These are phyloP conservation scores for Pseudomonodictys pantanalensis DNA, from an alignment of 495 filamentous ascomycete species.

Conservation along the genomic window DNA sequence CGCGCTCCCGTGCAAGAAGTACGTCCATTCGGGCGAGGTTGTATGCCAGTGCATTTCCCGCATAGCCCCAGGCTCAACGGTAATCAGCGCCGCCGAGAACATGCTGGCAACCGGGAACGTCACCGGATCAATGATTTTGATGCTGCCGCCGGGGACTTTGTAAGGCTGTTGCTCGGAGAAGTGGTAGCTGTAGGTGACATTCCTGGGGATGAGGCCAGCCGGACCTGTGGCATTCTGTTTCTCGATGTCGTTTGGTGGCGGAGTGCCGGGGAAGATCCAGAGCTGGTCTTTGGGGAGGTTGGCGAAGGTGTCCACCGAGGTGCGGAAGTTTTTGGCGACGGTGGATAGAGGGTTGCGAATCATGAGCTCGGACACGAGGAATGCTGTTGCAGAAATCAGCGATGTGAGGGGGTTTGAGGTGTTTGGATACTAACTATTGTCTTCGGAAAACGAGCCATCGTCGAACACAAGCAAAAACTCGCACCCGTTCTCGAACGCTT, in stretches of 20 bases:
- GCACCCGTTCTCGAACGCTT: slow-evolving; percentile 63
- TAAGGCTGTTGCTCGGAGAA: slow-evolving; percentile 60
- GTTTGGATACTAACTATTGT: no score
- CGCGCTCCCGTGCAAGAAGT: slow-evolving; percentile 65
- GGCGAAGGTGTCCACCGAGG: slow-evolving; percentile 55
- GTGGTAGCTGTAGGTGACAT: slow-evolving; percentile 62
- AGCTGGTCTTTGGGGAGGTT: slow-evolving; percentile 56
- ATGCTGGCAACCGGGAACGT: slow-evolving; percentile 64
- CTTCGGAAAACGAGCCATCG: slow-evolving; percentile 62
- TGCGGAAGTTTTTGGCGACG: slow-evolving; percentile 62
- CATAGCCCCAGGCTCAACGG: slow-evolving; percentile 66
- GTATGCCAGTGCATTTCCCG: slow-evolving; percentile 81
- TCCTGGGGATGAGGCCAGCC: slow-evolving; percentile 56
- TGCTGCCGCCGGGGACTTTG: slow-evolving; percentile 54
- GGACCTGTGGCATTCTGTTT: slow-evolving; percentile 53
- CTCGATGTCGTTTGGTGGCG: slow-evolving; percentile 56
- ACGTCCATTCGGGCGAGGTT: slow-evolving; percentile 70
- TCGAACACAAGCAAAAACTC: slow-evolving; percentile 71
- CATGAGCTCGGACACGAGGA: slow-evolving; percentile 64
- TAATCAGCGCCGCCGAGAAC: slow-evolving; percentile 59
- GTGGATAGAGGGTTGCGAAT: slow-evolving; percentile 61
- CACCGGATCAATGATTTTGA: slow-evolving; percentile 60
- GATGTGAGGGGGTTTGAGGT: no score
- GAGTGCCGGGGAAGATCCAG: slow-evolving; percentile 68
- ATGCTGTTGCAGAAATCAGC: no score